phyloP scores from a whole-genome alignment of 1,284 basidiomycete genomes.

The Apiotrichum sp. region DNA sequence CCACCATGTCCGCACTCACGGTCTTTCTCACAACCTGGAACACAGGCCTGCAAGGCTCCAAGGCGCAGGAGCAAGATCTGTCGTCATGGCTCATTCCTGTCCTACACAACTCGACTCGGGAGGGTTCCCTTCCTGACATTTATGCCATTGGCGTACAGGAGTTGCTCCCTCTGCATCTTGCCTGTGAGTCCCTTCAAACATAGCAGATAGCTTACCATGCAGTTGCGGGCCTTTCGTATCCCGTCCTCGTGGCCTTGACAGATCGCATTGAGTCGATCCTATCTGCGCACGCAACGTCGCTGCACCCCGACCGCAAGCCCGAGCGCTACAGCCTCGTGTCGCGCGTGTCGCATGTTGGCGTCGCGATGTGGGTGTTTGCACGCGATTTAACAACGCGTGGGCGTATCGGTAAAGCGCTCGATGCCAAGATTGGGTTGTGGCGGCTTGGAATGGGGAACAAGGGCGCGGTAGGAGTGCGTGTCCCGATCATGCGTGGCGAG shows the following conservation, averaged over 20 bases:
- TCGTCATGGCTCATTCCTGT: constrained; percentile 45
- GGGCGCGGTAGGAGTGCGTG: constrained; percentile 81
- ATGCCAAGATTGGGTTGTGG: constrained; percentile 33
- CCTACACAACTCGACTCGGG: constrained; percentile 28
- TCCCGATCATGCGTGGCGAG: constrained; percentile 57
- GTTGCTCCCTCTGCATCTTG: constrained; percentile 58
- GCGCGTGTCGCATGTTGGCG: constrained; percentile 38
- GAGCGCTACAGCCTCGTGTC: constrained; percentile 39
- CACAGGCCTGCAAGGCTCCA: constrained; percentile 43
- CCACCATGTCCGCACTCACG: constrained; percentile 33
- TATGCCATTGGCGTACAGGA: constrained; percentile 96
- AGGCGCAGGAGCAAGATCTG: constrained; percentile 42
- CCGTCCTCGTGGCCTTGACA: constrained; percentile 35
- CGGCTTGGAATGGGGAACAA: constrained; percentile 81
- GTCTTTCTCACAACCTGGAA: constrained; percentile 48
- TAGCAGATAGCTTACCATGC: constrained; percentile 3
- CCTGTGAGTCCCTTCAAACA: constrained; percentile 29
- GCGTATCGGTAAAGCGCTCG: constrained; percentile 30
- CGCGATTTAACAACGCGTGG: constrained; percentile 32
- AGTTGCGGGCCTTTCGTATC: constrained; percentile 36
- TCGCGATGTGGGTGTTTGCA: constrained; percentile 45
- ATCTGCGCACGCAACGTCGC: constrained; percentile 37
- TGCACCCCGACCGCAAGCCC: constrained; percentile 19
- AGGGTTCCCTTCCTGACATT: constrained; percentile 57
- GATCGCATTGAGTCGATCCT: constrained; percentile 40